Conservation (phyloP, 164 flowering plant species). For the Platanus orientalis region DNA sequence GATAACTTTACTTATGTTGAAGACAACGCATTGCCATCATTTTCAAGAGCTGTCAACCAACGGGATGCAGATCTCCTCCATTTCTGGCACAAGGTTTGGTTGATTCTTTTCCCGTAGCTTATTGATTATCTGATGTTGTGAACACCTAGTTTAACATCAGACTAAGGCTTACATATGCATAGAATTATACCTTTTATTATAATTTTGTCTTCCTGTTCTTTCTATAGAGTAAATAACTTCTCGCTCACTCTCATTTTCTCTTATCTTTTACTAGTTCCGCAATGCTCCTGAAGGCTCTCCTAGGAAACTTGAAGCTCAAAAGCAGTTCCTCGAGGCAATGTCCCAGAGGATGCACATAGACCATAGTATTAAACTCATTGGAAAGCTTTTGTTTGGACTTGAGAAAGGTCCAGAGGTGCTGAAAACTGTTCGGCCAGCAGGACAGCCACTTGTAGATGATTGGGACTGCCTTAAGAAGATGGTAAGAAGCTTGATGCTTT, state of each 20-base stretch:
- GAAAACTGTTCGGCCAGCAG: slow-evolving; percentile 54
- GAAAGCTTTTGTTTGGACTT: no score
- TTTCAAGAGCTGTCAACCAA: slow-evolving; percentile 56
- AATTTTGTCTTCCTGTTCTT: no score
- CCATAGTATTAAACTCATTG: slow-evolving; percentile 50
- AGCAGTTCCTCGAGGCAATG: slow-evolving; percentile 63
- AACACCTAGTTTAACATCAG: no score
- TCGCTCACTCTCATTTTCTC: background rate
- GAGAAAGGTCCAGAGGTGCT: slow-evolving; percentile 52
- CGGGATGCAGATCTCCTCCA: slow-evolving; percentile 84
- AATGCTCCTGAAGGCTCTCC: slow-evolving; percentile 69
- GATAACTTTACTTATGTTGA: slow-evolving; percentile 50
- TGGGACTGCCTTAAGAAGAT: slow-evolving; percentile 78
- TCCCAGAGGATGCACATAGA: slow-evolving; percentile 72
- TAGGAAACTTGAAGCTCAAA: slow-evolving; percentile 60
- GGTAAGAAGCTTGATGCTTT: slow-evolving; percentile 33
- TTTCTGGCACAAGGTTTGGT: slow-evolving; percentile 72
- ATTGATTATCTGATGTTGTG: background rate
- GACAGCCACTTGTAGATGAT: slow-evolving; percentile 77
- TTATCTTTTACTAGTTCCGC: slow-evolving; percentile 38
- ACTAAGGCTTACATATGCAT: no score
- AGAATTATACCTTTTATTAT: no score
- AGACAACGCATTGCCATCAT: slow-evolving; percentile 42
- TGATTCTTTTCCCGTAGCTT: background rate
- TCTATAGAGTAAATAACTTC: no score